Base-by-base conservation (phyloP, 345 rosid species). In the Adansonia digitata region DNA sequence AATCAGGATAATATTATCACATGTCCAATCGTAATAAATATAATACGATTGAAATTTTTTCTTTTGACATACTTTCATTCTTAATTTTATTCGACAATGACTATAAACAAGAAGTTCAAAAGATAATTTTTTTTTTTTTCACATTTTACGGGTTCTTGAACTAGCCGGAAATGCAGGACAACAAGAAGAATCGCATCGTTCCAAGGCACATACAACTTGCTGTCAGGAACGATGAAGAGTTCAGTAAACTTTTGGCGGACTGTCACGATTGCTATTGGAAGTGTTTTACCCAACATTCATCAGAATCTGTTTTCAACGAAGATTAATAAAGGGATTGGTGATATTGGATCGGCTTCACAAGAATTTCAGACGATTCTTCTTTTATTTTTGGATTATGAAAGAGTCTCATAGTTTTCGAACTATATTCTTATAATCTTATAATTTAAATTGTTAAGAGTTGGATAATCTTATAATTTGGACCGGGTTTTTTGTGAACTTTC, bases 201-300 rank as follows among this genome's bases (percentile, higher is more conserved):
- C 94, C 92, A 1, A 84, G 97, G 81, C 97, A 91, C 73, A 91
- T 91, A 39, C 97, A 91, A 40, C 79, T 89, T 15, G 97, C 94
- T 0, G 91, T 89, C 68, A 87, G 90, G 67, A 90, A 88, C 14
- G 91, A 90, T 12, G 91, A 91, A 74, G 91, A 91, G 40, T 75
- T 91, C 13, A 89, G 60, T 55, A 55, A 55, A 24, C 60, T 55
- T 55, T 24, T 55, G 60, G 60, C n/a, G 60, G 60, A 55, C 60
- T 34, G 97, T 88, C 2, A 91, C 94, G 0, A 88, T 91, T 27
- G 94, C 97, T 2, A 89, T 84, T 56, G 94, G 91, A 1, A 94
- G 97, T 29, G 92, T 91, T 2, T 73, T 91, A 75, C 97, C 97
- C 0, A 91, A 91, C 78, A 89, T 88, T 74, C 88, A 91, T 73